phyloP scores from a whole-genome alignment of 768 basidiomycete genomes.

The Termitomyces sp. region DNA sequence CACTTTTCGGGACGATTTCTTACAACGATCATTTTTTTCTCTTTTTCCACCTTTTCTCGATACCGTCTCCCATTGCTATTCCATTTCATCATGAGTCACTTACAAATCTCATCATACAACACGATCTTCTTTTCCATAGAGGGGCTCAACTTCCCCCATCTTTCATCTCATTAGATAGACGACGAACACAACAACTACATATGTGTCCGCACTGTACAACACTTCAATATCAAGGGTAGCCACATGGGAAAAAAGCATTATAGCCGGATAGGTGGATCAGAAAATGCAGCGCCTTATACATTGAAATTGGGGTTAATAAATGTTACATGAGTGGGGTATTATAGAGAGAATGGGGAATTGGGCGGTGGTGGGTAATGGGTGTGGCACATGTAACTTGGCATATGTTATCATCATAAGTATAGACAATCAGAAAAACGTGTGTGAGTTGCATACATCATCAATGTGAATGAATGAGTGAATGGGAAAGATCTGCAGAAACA shows the following conservation, averaged over 20 bases:
- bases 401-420: constrained; percentile 6
- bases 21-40: background rate
- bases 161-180: constrained; percentile 16
- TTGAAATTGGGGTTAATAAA: background rate
- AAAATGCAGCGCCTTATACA: constrained; percentile 2
- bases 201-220: constrained; percentile 23
- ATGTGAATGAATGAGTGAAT: background rate
- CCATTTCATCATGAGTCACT: background rate
- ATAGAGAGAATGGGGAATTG: background rate
- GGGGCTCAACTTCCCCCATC: background rate
- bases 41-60: background rate
- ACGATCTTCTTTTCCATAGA: background rate
- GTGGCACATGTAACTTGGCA: background rate
- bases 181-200: constrained; percentile 8
- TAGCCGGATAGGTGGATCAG: constrained; percentile 3
- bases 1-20: background rate
- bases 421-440: constrained; percentile 4
- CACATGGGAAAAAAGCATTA: constrained; percentile 16
- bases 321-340: background rate
- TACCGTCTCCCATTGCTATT: background rate
- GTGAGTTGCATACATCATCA: constrained; percentile 6
- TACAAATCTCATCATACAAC: background rate
- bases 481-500: background rate
- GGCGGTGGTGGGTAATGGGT: constrained; percentile 3
- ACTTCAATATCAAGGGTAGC: constrained; percentile 13